These are phyloP conservation scores for Arthrobotrys pseudoclavata DNA, from an alignment of 2,329 filamentous ascomycete genomes.

Conservation along the genomic window DNA sequence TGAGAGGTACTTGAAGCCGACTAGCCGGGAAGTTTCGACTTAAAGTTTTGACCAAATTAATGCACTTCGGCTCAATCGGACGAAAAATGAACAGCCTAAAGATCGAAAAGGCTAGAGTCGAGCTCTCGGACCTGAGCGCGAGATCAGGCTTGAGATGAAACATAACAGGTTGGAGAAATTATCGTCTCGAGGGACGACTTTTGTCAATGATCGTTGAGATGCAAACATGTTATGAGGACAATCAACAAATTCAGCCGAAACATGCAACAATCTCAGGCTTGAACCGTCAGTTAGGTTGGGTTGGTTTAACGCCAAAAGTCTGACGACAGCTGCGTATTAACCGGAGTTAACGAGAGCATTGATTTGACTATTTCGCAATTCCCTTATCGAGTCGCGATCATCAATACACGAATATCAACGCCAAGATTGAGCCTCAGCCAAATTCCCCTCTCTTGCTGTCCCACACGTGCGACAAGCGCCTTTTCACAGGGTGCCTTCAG, in stretches of 20 bases:
- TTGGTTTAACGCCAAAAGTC: constrained; percentile 4
- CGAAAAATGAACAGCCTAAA: background rate
- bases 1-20: background rate
- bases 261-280: background rate
- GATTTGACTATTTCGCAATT: constrained; percentile 8
- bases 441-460: background rate
- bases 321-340: background rate
- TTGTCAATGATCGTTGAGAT: constrained; percentile 2
- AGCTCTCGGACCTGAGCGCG: background rate
- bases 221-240: constrained; percentile 7
- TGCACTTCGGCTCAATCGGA: constrained; percentile 24
- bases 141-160: constrained; percentile 21
- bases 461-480: constrained; percentile 29
- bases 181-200: constrained; percentile 1
- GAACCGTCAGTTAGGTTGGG: background rate
- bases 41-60: constrained; percentile 6
- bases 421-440: background rate
- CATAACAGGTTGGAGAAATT: background rate
- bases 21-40: constrained; percentile 4
- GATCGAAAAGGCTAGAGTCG: background rate
- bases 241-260: constrained; percentile 22
- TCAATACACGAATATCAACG: constrained; percentile 11
- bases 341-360: constrained; percentile 12
- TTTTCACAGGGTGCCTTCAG: constrained; percentile 9
- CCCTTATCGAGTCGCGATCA: constrained; percentile 26